These are phyloP conservation scores for Lotmaria passim DNA, from an alignment of 208 protist species.

Conservation along the genomic window DNA sequence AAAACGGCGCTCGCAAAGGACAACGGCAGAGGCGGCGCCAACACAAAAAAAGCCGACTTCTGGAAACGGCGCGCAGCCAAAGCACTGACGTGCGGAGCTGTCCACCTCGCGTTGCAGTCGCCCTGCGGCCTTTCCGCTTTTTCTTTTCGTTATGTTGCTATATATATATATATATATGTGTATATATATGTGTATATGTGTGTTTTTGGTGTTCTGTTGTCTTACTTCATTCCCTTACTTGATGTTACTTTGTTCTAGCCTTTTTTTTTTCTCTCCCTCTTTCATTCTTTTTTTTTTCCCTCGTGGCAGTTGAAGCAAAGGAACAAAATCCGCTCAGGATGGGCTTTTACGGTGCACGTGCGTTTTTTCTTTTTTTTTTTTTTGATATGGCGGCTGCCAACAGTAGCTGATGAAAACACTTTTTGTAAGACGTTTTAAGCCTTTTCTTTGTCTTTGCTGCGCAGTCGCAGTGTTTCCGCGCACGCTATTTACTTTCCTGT, in stretches of 20 bases:
- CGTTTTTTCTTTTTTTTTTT: too few relatives aligned
- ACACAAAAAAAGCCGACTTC: background rate
- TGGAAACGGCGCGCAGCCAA: background rate
- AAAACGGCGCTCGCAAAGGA: conserved; percentile 2
- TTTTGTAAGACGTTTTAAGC: too few relatives aligned
- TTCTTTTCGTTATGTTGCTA: too few relatives aligned
- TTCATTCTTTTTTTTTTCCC: conserved; percentile 8
- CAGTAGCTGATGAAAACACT: too few relatives aligned
- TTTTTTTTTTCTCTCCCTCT: background rate
- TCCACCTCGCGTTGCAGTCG: background rate
- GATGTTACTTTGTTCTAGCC: background rate
- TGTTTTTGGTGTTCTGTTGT: background rate
- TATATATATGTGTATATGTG: too few relatives aligned
- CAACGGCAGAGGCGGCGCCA: background rate
- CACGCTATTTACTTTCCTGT: background rate
- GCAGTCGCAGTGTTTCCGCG: background rate
- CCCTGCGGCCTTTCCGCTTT: background rate
- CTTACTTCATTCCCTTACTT: background rate
- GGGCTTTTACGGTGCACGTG: too few relatives aligned
- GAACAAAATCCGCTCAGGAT: too few relatives aligned
- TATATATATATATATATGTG: too few relatives aligned
- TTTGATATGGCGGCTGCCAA: too few relatives aligned
- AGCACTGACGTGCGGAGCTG: too few relatives aligned
- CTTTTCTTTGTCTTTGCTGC: conserved; percentile 11
- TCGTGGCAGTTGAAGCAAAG: too few relatives aligned